Evolutionary conservation across 202 grass and related monocot species (phyloP).

Genomic region (Carex arenaria): DNA sequence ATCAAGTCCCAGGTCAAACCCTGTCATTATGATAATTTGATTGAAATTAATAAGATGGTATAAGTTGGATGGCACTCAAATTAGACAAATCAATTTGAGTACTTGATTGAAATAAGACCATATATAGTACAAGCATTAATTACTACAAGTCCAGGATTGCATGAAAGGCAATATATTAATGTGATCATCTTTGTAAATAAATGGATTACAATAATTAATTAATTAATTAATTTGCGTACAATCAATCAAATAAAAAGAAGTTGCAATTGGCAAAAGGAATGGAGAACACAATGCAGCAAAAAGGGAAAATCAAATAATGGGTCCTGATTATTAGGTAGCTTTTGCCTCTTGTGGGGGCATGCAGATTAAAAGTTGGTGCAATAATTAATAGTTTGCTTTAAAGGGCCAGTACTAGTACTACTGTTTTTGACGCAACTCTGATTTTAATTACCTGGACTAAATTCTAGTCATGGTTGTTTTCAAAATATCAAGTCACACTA

Average conservation of each 20-base stretch:
- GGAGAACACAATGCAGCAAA: neutral
- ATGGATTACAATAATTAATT: too few relatives aligned
- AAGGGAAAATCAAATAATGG: neutral
- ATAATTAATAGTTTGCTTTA: slow-evolving; percentile 17
- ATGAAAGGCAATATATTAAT: neutral
- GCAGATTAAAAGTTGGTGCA: slow-evolving; percentile 15
- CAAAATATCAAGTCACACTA: neutral
- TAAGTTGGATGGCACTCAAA: neutral
- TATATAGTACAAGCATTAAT: neutral
- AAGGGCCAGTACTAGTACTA: neutral
- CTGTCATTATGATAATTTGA: neutral
- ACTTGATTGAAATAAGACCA: neutral
- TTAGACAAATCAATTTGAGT: neutral
- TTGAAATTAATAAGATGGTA: neutral
- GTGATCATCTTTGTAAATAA: neutral
- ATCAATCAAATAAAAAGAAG: neutral
- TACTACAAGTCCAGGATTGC: neutral
- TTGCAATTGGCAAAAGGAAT: neutral
- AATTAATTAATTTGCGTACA: neutral
- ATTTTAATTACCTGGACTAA: neutral
- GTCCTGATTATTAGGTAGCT: slow-evolving; percentile 10
- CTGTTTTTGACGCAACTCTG: slow-evolving; percentile 9
- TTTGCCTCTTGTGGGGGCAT: slow-evolving; percentile 5
- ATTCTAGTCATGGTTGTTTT: neutral
- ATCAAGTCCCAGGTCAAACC: neutral